Evolutionary conservation across 768 basidiomycete genomes (phyloP), one percentile per base, ranked within the genome.

Genomic region (Hydnomerulius pinastri): DNA sequence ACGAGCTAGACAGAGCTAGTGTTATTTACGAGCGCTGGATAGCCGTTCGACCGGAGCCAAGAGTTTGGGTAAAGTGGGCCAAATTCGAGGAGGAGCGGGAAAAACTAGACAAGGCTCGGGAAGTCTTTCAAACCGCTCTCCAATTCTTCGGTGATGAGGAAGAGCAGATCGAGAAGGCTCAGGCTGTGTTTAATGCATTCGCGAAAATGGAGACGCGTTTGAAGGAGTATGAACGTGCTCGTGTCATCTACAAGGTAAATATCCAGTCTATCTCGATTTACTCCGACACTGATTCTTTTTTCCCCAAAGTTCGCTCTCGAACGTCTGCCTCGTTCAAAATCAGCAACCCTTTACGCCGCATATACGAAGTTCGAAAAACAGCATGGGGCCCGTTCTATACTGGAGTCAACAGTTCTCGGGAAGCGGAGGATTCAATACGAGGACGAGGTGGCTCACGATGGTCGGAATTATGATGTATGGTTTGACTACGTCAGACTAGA

Each of bases 301-400:
- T 36, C 4, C n/a, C n/a, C n/a, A n/a, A 55, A 98, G 94, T 98
- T 98, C 67, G 97, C 97, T n/a, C 77, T 99, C 12, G 85, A 89
- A 15, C 85, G 94, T 21, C 80, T 99, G 32, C 92, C 97, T 6
- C 81, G 94, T 20, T 92, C 95, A 23, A 97, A 97, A 69, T 97
- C 95, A 6, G 83, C 82, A 1, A 73, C 77, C 8, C 76, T 99
- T 9, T 99, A 98, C 62, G 85, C 94, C 4, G 81, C 94, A 0
- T 99, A 96, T 63, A 96, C 95, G 18, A 92, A 90, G 65, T 98
- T 99, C 55, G 97, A 98, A 73, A 99, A 99, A 68, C 97, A 98
- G 62, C 92, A 94, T 59, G 97, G 97, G 11, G 86, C 89, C 8
- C 85, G 92, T 6, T 79, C 82, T 4, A 86, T 92, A 0, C 82